phyloP scores from a whole-genome alignment of 768 basidiomycete genomes.

The Trametes coccinea region DNA sequence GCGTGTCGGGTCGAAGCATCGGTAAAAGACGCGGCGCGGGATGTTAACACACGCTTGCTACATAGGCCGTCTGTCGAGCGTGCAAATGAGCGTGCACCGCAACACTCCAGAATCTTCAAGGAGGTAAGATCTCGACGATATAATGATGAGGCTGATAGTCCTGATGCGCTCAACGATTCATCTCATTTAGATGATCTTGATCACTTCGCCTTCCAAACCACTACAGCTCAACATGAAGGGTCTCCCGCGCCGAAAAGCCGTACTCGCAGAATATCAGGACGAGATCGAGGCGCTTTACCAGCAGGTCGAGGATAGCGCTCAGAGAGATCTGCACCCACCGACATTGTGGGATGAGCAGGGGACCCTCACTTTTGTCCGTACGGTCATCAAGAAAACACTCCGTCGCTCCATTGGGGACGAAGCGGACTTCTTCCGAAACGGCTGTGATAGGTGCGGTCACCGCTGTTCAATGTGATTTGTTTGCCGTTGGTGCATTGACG shows the following conservation, averaged over 20 bases:
- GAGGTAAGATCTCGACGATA: conserved; percentile 8
- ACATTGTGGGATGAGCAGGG: conserved; percentile 13
- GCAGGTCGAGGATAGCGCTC: conserved; percentile 24
- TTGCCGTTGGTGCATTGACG: conserved; percentile 27
- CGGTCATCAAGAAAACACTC: too few relatives aligned
- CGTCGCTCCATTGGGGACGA: too few relatives aligned
- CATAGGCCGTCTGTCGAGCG: conserved; percentile 39
- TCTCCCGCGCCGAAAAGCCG: conserved; percentile 28
- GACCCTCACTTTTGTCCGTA: conserved; percentile 8
- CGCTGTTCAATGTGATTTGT: background rate
- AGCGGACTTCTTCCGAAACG: too few relatives aligned
- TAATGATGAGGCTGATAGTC: too few relatives aligned
- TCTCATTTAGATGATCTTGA: conserved; percentile 17
- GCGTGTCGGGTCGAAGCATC: background rate
- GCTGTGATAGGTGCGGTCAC: too few relatives aligned
- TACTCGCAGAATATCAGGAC: conserved; percentile 23
- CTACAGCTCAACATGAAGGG: conserved; percentile 24
- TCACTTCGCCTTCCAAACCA: conserved; percentile 16
- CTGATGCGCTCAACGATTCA: background rate
- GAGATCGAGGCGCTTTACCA: conserved; percentile 25
- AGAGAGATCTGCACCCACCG: conserved; percentile 20
- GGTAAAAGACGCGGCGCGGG: too few relatives aligned
- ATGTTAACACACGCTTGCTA: too few relatives aligned
- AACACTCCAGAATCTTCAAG: conserved; percentile 39
- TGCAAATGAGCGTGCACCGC: conserved; percentile 40